These are phyloP conservation scores for Mortierella sp. DNA, from an alignment of 371 early-diverging fungal species.

Conservation along the genomic window DNA sequence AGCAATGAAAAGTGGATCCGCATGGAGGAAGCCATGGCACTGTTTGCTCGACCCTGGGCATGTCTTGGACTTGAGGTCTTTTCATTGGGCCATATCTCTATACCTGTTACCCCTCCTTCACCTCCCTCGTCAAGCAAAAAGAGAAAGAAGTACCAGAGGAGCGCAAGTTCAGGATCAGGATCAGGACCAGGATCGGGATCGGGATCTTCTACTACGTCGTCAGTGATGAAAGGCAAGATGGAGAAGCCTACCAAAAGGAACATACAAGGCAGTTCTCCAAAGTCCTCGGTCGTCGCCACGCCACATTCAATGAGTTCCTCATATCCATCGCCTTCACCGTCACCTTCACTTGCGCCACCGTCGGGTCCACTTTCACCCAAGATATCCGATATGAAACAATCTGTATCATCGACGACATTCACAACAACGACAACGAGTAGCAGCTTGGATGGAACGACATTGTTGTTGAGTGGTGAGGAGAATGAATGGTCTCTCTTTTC, in stretches of 20 bases:
- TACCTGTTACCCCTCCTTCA: neutral
- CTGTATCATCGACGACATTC: too few relatives aligned
- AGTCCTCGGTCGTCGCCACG: neutral
- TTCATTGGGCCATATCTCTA: constrained; percentile 28
- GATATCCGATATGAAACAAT: neutral
- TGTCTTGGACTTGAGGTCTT: constrained; percentile 38
- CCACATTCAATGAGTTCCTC: neutral
- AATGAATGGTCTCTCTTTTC: neutral
- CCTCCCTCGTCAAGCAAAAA: neutral
- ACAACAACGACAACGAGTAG: neutral
- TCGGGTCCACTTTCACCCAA: neutral
- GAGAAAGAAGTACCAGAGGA: neutral
- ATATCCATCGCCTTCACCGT: neutral
- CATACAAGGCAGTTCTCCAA: neutral
- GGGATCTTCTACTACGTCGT: neutral
- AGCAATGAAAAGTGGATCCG: constrained; percentile 24
- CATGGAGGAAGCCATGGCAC: constrained; percentile 13
- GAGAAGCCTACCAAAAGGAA: neutral
- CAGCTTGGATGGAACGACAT: neutral
- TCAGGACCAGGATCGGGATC: neutral
- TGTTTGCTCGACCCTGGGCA: constrained; percentile 34
- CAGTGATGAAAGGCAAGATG: neutral
- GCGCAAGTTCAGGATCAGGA: neutral
- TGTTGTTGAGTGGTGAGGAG: neutral
- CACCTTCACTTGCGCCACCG: neutral